A percentile compares a stretch with the other conserved stretches of the same genome.
Conservation (phyloP, 1,284 basidiomycete species). For the Apiotrichum brassicae region DNA sequence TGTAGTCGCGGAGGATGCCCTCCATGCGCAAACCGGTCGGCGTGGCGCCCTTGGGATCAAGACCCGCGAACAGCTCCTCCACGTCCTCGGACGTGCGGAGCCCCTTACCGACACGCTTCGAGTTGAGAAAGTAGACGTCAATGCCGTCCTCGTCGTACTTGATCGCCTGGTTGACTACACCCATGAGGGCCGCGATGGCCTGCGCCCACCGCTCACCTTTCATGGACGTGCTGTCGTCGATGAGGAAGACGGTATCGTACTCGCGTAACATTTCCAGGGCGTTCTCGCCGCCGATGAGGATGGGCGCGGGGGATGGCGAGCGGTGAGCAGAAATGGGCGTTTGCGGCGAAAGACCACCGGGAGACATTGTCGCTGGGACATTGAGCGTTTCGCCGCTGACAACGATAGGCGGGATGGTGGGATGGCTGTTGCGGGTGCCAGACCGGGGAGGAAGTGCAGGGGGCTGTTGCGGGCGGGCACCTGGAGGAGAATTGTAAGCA, state of each 20-base stretch:
- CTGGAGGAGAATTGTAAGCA: too few relatives aligned
- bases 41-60: slow-evolving; percentile 37
- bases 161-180: slow-evolving; percentile 37
- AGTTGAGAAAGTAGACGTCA: slow-evolving; percentile 45
- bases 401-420: too few relatives aligned
- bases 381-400: too few relatives aligned
- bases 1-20: slow-evolving; percentile 40
- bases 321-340: too few relatives aligned
- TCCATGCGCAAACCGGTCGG: slow-evolving; percentile 39
- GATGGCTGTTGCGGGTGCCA: too few relatives aligned
- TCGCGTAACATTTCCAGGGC: slow-evolving; percentile 36
- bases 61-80: slow-evolving; percentile 40
- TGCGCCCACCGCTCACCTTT: slow-evolving; percentile 39
- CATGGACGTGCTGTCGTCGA: slow-evolving; percentile 42
- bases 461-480: too few relatives aligned
- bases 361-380: too few relatives aligned
- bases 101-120: slow-evolving; percentile 35
- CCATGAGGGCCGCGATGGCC: slow-evolving; percentile 33
- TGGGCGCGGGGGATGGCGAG: background rate
- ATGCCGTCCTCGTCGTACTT: slow-evolving; percentile 40
- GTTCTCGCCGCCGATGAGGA: slow-evolving; percentile 21
- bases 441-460: too few relatives aligned
- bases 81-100: slow-evolving; percentile 33
- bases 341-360: too few relatives aligned
- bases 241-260: slow-evolving; percentile 46